Base-by-base conservation (phyloP, 345 rosid species). In the Populus nigra region DNA sequence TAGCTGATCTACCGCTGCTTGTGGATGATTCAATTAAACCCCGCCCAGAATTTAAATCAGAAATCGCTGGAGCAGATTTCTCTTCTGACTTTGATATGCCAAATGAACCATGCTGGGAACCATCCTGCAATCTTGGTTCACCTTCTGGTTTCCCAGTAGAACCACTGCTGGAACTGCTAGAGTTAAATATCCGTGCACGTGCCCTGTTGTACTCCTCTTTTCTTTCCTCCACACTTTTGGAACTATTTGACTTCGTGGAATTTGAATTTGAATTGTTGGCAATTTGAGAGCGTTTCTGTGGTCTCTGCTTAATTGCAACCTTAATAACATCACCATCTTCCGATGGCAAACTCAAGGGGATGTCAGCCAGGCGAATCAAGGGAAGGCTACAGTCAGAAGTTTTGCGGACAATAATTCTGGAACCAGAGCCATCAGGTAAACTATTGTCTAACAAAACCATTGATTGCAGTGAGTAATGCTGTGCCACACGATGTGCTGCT, bases 401-500 rank as follows among this genome's bases (percentile, higher is more conserved):
- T 84, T 92, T 92, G 75, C 86, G 84, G 55, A 90, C 91, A 81
- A 92, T 88, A 72, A 92, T 92, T 81, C 89, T 88, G 68, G 88
- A 90, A 59, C 90, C 90, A 27, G 91, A 88, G 73, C 89, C 90
- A 82, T 92, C 97, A 16, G 91, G 89, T 62, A 85, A 78, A 83
- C 59, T 86, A 73, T 83, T 92, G 76, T 92, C 97, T 50, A 90
- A 69, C 78, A 92, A 83, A 75, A 92, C 97, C 97, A 92, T 92
- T 62, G 97, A 92, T 78, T 89, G 97, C 79, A 92, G 75, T 5
- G 91, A 86, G 79, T 89, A 92, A 84, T 92, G 97, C 80, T 92
- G 97, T 0, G 97, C 97, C 67, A 92, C 91, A 59, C 97, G 97
- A 71, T 92, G 97, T 47, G 94, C 97, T 80, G 97, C 97, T 86